phyloP scores from a whole-genome alignment of 106 monocot genomes.

The Agapanthus africanus region DNA sequence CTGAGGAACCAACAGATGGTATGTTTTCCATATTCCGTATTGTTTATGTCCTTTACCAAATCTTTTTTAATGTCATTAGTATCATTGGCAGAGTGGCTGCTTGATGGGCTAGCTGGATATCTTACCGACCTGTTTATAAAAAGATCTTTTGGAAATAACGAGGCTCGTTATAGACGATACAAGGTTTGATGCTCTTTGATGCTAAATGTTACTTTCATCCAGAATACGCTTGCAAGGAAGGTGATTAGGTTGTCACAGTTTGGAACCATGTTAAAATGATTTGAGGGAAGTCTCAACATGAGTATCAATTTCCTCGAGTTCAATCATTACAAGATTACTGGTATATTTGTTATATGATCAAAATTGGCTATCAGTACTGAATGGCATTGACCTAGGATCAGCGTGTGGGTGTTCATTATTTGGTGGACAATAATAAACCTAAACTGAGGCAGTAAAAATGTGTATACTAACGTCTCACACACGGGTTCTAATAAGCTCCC shows the following conservation, averaged over 20 bases:
- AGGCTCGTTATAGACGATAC: slow-evolving; percentile 82
- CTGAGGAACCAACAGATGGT: slow-evolving; percentile 83
- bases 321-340: background rate
- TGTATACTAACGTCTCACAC: background rate
- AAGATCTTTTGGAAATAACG: slow-evolving; percentile 88
- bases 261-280: too few relatives aligned
- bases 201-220: background rate
- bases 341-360: background rate
- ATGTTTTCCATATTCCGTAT: slow-evolving; percentile 10
- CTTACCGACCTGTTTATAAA: slow-evolving; percentile 84
- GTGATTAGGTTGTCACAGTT: too few relatives aligned
- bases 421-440: background rate
- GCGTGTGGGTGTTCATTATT: background rate
- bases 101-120: slow-evolving; percentile 94
- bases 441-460: background rate
- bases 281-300: too few relatives aligned
- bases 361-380: background rate
- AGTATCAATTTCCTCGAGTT: background rate
- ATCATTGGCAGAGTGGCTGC: slow-evolving; percentile 69
- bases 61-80: slow-evolving; percentile 1
- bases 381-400: background rate
- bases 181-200: slow-evolving; percentile 45
- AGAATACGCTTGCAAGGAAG: too few relatives aligned
- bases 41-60: background rate
- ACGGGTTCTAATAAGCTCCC: too few relatives aligned